phyloP scores from a whole-genome alignment of 1,284 basidiomycete species.

The Sanghuangporus weigelae region DNA sequence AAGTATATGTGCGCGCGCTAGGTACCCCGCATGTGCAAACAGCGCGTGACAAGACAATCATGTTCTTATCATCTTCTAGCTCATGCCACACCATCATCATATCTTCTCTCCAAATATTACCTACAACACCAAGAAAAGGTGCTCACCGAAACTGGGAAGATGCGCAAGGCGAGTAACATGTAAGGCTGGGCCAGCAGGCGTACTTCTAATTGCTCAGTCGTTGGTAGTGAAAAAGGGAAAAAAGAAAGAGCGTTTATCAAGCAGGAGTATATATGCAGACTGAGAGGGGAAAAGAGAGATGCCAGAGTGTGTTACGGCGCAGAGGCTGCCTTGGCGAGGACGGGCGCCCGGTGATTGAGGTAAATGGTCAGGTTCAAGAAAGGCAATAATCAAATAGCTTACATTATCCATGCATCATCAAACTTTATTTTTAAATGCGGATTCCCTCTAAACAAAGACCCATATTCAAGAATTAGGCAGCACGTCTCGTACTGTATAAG shows the following conservation, averaged over 20 bases:
- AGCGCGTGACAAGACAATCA: neutral
- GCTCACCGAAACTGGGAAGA: neutral
- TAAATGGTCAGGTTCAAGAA: neutral
- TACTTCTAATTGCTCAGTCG: neutral
- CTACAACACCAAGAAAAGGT: neutral
- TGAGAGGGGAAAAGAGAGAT: too few species aligned
- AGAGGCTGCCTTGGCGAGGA: too few species aligned
- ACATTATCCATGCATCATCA: neutral
- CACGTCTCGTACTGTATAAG: too few species aligned
- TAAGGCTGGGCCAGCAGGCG: conserved; percentile 1
- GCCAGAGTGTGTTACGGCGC: too few species aligned
- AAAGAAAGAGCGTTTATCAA: neutral
- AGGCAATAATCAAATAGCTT: neutral
- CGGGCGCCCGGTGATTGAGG: neutral
- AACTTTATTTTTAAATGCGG: neutral
- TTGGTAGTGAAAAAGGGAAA: neutral
- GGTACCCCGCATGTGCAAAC: neutral
- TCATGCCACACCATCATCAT: neutral
- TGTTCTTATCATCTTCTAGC: neutral
- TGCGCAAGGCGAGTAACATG: neutral
- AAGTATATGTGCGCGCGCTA: neutral
- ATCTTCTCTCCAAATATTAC: neutral
- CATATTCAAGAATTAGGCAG: neutral
- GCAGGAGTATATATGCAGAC: too few species aligned
- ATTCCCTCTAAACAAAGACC: neutral